phyloP scores from a whole-genome alignment of 176 grass and related monocot genomes.

The Cymbopogon citratus region DNA sequence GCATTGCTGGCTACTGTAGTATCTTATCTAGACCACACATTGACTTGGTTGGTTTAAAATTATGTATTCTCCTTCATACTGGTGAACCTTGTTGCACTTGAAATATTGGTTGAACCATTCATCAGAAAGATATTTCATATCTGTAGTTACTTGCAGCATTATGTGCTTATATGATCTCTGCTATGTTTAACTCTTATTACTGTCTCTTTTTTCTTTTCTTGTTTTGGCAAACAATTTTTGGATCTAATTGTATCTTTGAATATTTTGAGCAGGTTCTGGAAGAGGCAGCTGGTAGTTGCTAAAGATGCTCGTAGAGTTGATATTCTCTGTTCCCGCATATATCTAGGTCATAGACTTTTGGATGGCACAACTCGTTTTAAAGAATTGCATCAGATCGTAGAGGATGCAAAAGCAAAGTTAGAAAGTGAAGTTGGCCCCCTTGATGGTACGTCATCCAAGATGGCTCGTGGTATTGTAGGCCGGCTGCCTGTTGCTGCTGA shows the following conservation, averaged over 20 bases:
- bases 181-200: neutral
- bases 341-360: conserved; percentile 74
- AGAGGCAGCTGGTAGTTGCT: conserved; percentile 77
- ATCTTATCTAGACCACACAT: neutral
- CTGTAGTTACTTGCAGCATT: neutral
- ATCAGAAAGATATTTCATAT: neutral
- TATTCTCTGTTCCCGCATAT: conserved; percentile 85
- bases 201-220: neutral
- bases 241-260: conserved; percentile 24
- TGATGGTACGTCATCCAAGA: conserved; percentile 64
- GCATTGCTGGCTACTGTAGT: neutral
- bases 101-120: conserved; percentile 17
- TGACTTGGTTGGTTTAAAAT: neutral
- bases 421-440: conserved; percentile 82
- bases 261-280: conserved; percentile 73
- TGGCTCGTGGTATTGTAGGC: conserved; percentile 75
- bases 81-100: neutral
- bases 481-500: conserved; percentile 66
- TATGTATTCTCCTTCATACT: neutral
- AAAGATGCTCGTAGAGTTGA: conserved; percentile 96
- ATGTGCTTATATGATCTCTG: neutral
- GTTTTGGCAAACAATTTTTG: neutral
- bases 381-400: conserved; percentile 69
- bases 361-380: conserved; percentile 73
- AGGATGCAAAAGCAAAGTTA: conserved; percentile 65